A percentile compares a stretch with the other conserved stretches of the same genome.
These are phyloP conservation scores for Osmanthus fragrans DNA, from an alignment of 257 asterid species.

Conservation along the genomic window DNA sequence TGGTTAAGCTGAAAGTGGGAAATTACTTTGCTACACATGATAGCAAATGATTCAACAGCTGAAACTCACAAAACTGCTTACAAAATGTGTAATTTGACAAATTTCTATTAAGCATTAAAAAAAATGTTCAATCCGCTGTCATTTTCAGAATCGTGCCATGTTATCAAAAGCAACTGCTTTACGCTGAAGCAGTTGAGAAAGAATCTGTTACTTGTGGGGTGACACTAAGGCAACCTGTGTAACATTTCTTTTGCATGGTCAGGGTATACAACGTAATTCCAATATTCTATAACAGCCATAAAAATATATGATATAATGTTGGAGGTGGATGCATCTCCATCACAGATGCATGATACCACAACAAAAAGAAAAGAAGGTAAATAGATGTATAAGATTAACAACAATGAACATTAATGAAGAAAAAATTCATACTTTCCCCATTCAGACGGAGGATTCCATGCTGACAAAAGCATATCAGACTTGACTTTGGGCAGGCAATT, in stretches of 20 bases:
- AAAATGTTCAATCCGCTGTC: not conserved
- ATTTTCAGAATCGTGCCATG: not conserved
- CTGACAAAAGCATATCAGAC: conserved; percentile 96
- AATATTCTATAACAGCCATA: not conserved
- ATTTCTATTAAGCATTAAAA: not conserved
- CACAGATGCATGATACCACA: conserved; percentile 18
- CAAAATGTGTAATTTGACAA: not conserved
- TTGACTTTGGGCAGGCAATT: conserved; percentile 92
- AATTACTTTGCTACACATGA: not conserved
- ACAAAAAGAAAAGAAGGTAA: conserved; percentile 18
- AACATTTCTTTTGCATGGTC: not conserved
- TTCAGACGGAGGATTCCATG: conserved; percentile 98
- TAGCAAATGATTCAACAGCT: conserved; percentile 2
- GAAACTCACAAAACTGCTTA: not conserved
- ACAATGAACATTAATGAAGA: conserved; percentile 23
- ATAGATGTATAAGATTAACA: conserved; percentile 4
- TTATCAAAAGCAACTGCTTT: not conserved
- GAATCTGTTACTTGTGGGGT: not conserved
- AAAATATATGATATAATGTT: not conserved
- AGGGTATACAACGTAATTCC: not conserved
- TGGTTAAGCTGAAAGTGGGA: not conserved
- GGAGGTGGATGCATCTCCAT: not conserved
- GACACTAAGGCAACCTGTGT: not conserved
- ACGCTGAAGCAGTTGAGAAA: not conserved
- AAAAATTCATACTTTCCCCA: conserved; percentile 92